Percentiles rank a stretch among this genome's conserved stretches.
Conservation (phyloP, 2,329 filamentous ascomycete species). For the Ophiostoma australiae region DNA sequence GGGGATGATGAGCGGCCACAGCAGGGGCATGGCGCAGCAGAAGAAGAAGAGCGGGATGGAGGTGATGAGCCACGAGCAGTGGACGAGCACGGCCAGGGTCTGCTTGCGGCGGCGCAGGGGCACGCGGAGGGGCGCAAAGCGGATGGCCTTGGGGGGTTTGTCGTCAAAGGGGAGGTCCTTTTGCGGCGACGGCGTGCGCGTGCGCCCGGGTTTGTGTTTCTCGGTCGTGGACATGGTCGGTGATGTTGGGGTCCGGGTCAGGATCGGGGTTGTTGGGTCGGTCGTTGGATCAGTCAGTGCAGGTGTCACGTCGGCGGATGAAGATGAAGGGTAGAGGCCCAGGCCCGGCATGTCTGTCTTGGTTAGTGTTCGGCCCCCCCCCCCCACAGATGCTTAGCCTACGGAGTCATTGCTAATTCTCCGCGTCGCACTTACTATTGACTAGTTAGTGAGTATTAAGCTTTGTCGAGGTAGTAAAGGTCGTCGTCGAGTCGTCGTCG, state of each 20-base stretch:
- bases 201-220: neutral
- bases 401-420: neutral
- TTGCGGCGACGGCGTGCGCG: neutral
- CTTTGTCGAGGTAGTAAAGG: neutral
- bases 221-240: slow-evolving; percentile 2
- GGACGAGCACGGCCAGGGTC: slow-evolving; percentile 71
- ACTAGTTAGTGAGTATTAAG: neutral
- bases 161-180: slow-evolving; percentile 9
- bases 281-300: neutral
- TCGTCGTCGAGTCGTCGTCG: neutral
- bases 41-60: slow-evolving; percentile 81
- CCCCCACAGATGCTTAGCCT: slow-evolving; percentile 2
- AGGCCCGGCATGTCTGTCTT: slow-evolving; percentile 6
- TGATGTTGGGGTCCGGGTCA: neutral
- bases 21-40: slow-evolving; percentile 82
- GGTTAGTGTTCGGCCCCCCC: neutral
- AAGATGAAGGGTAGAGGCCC: slow-evolving; percentile 2
- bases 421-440: neutral
- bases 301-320: slow-evolving; percentile 1
- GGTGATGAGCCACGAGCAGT: slow-evolving; percentile 66
- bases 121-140: slow-evolving; percentile 76
- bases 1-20: slow-evolving; percentile 71
- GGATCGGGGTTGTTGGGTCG: neutral
- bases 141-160: slow-evolving; percentile 45
- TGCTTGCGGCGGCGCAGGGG: slow-evolving; percentile 67